Evolutionary conservation across 1,284 basidiomycete genomes (phyloP).

Genomic region (Hypsizygus ulmarius): DNA sequence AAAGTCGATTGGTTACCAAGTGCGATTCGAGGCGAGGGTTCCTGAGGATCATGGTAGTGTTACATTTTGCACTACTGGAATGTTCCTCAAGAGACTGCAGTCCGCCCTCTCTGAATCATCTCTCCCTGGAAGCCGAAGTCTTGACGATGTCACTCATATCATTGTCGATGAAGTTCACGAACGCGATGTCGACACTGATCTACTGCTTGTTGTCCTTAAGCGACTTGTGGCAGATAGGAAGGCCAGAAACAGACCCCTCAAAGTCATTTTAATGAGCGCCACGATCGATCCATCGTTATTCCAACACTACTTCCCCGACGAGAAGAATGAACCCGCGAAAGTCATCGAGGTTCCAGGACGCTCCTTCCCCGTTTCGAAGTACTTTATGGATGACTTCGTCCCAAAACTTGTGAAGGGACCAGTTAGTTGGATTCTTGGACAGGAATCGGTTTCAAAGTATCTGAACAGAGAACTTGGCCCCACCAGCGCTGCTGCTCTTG

Average conservation of each 20-base stretch:
- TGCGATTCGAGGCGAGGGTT: constrained; percentile 84
- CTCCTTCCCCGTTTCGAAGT: constrained; percentile 83
- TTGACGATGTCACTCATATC: constrained; percentile 89
- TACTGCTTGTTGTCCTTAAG: constrained; percentile 90
- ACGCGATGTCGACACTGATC: constrained; percentile 92
- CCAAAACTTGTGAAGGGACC: constrained; percentile 45
- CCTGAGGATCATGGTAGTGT: constrained; percentile 85
- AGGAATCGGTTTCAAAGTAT: constrained; percentile 79
- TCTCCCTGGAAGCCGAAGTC: constrained; percentile 35
- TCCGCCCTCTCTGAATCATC: constrained; percentile 54
- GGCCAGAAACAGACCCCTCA: constrained; percentile 74
- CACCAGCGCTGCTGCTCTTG: constrained; percentile 25
- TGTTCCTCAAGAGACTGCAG: constrained; percentile 89
- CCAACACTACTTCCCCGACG: constrained; percentile 81
- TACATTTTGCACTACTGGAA: constrained; percentile 93
- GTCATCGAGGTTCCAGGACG: constrained; percentile 90
- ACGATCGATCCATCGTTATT: constrained; percentile 92
- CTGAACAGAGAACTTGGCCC: constrained; percentile 70
- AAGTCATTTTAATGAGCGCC: constrained; percentile 93
- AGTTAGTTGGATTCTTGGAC: constrained; percentile 67
- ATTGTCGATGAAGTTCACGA: constrained; percentile 97
- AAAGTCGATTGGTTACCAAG: constrained; percentile 84
- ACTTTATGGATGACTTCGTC: constrained; percentile 82
- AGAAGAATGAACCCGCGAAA: constrained; percentile 60
- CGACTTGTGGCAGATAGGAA: constrained; percentile 79